Evolutionary conservation across 352 stramenopile species (phyloP).

Genomic region (Phytophthora lateralis): DNA sequence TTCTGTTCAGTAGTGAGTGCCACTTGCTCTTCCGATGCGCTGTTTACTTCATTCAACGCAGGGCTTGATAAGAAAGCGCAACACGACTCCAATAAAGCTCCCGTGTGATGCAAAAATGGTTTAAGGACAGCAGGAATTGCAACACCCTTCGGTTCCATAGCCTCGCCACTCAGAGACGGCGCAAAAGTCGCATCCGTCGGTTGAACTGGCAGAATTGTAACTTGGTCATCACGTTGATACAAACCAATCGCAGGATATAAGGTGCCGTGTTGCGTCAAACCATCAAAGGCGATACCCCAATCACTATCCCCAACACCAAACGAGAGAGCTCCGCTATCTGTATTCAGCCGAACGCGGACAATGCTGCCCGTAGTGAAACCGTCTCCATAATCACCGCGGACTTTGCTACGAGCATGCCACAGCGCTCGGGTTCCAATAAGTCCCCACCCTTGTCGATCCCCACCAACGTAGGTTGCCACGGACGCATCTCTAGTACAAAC

Average conservation of each 20-base stretch:
- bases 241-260: conserved; percentile 88
- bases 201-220: conserved; percentile 82
- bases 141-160: conserved; percentile 41
- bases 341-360: conserved; percentile 85
- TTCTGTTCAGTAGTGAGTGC: conserved; percentile 21
- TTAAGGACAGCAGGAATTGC: conserved; percentile 73
- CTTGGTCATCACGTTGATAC: conserved; percentile 90
- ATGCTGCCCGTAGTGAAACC: conserved; percentile 88
- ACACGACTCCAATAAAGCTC: conserved; percentile 58
- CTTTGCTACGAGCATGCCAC: conserved; percentile 91
- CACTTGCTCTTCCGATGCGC: conserved; percentile 27
- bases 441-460: conserved; percentile 88
- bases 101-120: conserved; percentile 75
- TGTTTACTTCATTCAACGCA: conserved; percentile 30
- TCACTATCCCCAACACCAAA: conserved; percentile 89
- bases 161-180: conserved; percentile 27
- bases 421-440: conserved; percentile 88
- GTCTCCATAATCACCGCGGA: conserved; percentile 88
- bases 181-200: conserved; percentile 39
- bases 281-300: conserved; percentile 90
- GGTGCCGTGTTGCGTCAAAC: conserved; percentile 86
- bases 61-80: conserved; percentile 54
- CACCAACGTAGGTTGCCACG: conserved; percentile 88
- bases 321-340: conserved; percentile 84
- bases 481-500: conserved; percentile 88